Percentiles rank a stretch among this genome's conserved stretches.
Evolutionary conservation across 768 basidiomycete genomes (phyloP).

Genomic region (Pholiota microspora): DNA sequence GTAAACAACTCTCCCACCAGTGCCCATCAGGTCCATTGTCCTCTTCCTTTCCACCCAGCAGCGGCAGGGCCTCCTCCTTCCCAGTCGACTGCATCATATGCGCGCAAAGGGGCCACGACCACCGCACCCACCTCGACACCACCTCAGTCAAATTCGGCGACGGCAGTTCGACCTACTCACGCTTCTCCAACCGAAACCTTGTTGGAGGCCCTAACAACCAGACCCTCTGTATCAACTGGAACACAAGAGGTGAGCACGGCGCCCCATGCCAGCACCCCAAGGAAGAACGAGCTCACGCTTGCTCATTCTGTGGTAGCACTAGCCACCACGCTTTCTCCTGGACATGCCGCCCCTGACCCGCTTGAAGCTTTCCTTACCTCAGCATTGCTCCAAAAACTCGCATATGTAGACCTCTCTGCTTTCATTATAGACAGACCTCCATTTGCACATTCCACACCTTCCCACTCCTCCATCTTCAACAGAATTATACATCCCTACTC

Average conservation of each 20-base stretch:
- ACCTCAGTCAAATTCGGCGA: background rate
- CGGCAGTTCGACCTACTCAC: background rate
- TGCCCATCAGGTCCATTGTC: too few species aligned
- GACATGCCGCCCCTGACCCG: background rate
- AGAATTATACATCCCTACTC: background rate
- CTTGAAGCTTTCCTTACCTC: background rate
- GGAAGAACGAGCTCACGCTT: background rate
- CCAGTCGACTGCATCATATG: background rate
- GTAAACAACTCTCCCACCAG: too few species aligned
- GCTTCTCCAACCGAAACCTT: background rate
- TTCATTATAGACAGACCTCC: background rate
- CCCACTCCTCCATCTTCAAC: background rate
- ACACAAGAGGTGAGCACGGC: background rate
- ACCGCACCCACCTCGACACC: background rate
- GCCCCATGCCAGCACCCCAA: background rate
- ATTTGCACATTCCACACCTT: background rate
- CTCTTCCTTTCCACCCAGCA: background rate
- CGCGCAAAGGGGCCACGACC: background rate
- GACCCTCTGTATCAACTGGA: background rate
- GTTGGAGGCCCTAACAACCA: background rate
- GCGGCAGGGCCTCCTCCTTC: background rate
- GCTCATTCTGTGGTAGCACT: background rate
- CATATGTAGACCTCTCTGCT: background rate
- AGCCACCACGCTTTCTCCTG: background rate
- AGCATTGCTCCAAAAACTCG: background rate